Evolutionary conservation across 2,329 filamentous ascomycete genomes (phyloP), one percentile per base, ranked within the genome.

Genomic region (Aspergillus latus): DNA sequence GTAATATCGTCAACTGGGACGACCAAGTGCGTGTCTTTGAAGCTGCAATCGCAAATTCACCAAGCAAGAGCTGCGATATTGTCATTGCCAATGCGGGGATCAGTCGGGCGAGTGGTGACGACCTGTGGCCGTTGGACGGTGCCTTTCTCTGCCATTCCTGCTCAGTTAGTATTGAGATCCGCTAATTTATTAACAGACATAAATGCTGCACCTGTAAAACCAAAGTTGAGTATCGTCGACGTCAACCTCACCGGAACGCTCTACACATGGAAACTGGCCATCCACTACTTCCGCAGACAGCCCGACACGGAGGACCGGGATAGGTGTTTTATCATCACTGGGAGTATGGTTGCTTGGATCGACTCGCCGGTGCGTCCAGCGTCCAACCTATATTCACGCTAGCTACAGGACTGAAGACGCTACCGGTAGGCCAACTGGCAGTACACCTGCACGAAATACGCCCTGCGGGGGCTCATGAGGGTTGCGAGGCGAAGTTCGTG

Each of bases 11-110:
- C 28, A 66, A 67, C 42, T 80, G 77, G 76, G 71, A 79, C 0
- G 67, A 78, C 28, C 76, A 79, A 58, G 70, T 74, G 5, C 54
- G 52, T 4, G 63, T 78, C 4, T 80, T 80, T 37, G 72, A 78
- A 52, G 69, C 64, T 0, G 76, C 77, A 1, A 71, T 70, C 21
- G 55, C 51, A 0, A 63, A 67, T 30, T 76, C 73, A 7, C 76
- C 75, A 0, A 60, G 64, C 26, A 70, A 74, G 0, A 74, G 72
- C 48, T 71, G 78, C 21, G 77, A 80, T 54, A 62, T 80, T 10
- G 78, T 80, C 10, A 74, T 81, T 52, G 77, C 78, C 1, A 81
- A 80, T 60, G 78, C 78, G 1, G 78, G 78, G 9, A 77, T 80
- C 13, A 61, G 58, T 16, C 58, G 63, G 29, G 65, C 66, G 29